A percentile compares a stretch with the other conserved stretches of the same genome.
These are phyloP conservation scores for Aphanomyces astaci DNA, from an alignment of 352 stramenopile genomes.

Conservation along the genomic window DNA sequence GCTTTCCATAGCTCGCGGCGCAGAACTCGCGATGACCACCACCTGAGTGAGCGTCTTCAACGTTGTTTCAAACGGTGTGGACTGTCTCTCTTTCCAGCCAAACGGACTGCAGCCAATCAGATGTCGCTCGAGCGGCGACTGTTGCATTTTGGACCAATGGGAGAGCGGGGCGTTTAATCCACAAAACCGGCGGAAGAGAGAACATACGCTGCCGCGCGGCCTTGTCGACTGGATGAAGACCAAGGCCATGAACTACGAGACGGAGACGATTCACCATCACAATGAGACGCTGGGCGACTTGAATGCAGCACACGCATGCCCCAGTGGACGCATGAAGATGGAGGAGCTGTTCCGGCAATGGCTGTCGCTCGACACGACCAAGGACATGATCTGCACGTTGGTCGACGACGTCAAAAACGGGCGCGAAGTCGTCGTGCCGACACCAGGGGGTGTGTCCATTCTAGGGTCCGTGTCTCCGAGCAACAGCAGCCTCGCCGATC, in stretches of 20 bases:
- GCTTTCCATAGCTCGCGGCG: no score
- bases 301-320: constrained; percentile 44
- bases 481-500: background rate
- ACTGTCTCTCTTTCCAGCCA: constrained; percentile 1
- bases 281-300: constrained; percentile 16
- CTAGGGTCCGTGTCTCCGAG: background rate
- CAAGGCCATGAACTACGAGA: constrained; percentile 15
- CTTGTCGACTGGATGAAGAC: constrained; percentile 18
- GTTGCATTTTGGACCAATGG: constrained; percentile 4
- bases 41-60: no score
- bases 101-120: constrained; percentile 13
- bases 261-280: constrained; percentile 8
- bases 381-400: constrained; percentile 77
- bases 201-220: background rate
- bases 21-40: no score
- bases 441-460: constrained; percentile 12
- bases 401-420: constrained; percentile 69
- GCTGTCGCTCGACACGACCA: constrained; percentile 78
- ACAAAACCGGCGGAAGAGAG: constrained; percentile 5
- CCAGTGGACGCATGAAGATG: constrained; percentile 78
- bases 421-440: constrained; percentile 15
- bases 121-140: background rate
- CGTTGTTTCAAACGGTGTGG: background rate
- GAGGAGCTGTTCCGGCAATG: constrained; percentile 81
- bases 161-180: background rate